These are phyloP conservation scores for Meyerozyma smithsonii DNA, from an alignment of 1,139 yeast species.

Conservation along the genomic window DNA sequence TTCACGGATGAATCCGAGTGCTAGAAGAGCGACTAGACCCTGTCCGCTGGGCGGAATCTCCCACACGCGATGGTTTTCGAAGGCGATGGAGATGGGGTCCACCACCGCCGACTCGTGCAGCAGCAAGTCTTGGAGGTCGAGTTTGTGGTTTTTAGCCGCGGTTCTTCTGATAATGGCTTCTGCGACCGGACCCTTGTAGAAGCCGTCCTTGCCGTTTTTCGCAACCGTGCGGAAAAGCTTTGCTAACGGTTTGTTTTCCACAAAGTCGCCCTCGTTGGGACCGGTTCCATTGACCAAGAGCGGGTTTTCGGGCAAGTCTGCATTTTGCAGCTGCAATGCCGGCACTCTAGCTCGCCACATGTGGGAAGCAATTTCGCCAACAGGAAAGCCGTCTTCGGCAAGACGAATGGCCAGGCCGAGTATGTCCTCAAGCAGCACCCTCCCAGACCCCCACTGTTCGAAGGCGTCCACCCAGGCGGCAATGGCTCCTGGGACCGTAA, in stretches of 20 bases:
- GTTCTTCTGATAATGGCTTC: slow-evolving; percentile 57
- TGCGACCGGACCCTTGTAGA: slow-evolving; percentile 66
- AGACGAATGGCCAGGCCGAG: slow-evolving; percentile 67
- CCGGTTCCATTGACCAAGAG: slow-evolving; percentile 33
- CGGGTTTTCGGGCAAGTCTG: slow-evolving; percentile 24
- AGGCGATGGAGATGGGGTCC: slow-evolving; percentile 52
- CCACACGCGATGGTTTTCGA: slow-evolving; percentile 50
- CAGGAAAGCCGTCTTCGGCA: slow-evolving; percentile 65
- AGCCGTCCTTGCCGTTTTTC: slow-evolving; percentile 56
- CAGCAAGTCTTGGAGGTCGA: slow-evolving; percentile 52
- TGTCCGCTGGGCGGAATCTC: slow-evolving; percentile 85
- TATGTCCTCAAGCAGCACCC: slow-evolving; percentile 53
- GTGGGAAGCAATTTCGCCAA: slow-evolving; percentile 53
- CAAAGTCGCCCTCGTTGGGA: slow-evolving; percentile 60
- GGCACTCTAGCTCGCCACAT: slow-evolving; percentile 44
- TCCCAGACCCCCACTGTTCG: slow-evolving; percentile 70
- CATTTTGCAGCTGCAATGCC: slow-evolving; percentile 36
- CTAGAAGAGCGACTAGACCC: slow-evolving; percentile 67
- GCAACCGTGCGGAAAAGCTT: slow-evolving; percentile 50
- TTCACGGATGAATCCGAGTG: slow-evolving; percentile 61
- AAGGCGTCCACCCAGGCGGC: slow-evolving; percentile 74
- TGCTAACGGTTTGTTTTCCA: slow-evolving; percentile 52
- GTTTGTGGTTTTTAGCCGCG: slow-evolving; percentile 48
- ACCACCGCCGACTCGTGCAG: slow-evolving; percentile 55
- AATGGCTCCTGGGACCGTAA: slow-evolving; percentile 74